Percentiles rank a stretch among this genome's conserved stretches.
phyloP scores from a whole-genome alignment of 345 rosid genomes.

The Jatropha curcas region DNA sequence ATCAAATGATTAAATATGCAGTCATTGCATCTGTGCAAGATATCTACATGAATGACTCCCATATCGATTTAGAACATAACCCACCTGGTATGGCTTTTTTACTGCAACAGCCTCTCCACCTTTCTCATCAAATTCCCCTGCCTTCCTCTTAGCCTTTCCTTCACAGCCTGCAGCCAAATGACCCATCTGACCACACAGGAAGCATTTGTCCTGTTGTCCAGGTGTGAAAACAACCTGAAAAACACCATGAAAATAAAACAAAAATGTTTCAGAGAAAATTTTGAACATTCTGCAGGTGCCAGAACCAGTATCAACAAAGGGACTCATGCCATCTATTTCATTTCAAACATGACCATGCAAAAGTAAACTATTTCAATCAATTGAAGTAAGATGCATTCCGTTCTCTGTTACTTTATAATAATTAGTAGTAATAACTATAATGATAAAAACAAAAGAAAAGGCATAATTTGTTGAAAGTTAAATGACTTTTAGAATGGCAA shows the following conservation, averaged over 20 bases:
- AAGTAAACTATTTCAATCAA: background rate
- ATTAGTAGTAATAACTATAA: background rate
- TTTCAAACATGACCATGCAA: background rate
- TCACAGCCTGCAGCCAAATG: slow-evolving; percentile 85
- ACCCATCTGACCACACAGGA: slow-evolving; percentile 93
- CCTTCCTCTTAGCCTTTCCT: slow-evolving; percentile 82
- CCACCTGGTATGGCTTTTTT: slow-evolving; percentile 93
- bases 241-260: background rate
- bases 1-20: slow-evolving; percentile 6
- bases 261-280: background rate
- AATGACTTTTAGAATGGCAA: slow-evolving; percentile 3
- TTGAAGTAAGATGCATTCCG: background rate
- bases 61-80: background rate
- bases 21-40: background rate
- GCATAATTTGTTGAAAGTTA: background rate
- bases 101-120: slow-evolving; percentile 54
- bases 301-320: background rate
- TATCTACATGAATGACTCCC: background rate
- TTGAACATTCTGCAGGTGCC: background rate
- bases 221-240: slow-evolving; percentile 71
- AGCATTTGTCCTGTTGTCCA: slow-evolving; percentile 84
- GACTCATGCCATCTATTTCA: background rate
- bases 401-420: too few relatives aligned
- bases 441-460: background rate
- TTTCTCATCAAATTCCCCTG: slow-evolving; percentile 95